Base-by-base conservation (phyloP, 2,329 filamentous ascomycete genomes). In the Cladosporium sp. region DNA sequence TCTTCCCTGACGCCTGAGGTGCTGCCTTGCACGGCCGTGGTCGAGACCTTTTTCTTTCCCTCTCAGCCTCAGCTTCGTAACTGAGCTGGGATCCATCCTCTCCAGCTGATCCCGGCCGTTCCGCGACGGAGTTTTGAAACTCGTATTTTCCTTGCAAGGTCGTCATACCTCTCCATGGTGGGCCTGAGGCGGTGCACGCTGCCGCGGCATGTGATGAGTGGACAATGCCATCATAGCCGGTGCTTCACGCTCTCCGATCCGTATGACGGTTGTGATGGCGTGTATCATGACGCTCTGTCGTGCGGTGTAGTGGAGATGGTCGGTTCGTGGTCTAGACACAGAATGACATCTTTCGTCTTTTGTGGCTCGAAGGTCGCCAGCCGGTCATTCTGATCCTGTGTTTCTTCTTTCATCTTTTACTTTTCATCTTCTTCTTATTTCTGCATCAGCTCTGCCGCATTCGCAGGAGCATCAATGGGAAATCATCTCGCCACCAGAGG, bases 401-500 rank as follows among this genome's bases (percentile, higher is more conserved):
- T n/a, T 47, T 21, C 41, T 47, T n/a, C 15, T n/a, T 44, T 38
- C 12, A 4, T 41, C 36, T 18, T 41, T 18, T 41, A 15, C 5
- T 44, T 6, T 8, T 44, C 5, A 2, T 47, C 41, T 47, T 47
- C 41, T 11, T 21, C 41, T 47, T 47, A 5, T 8, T 41, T 41
- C 8, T 2, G 12, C 8, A 44, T 44, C 41, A 47, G 41, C 41
- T 47, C n/a, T 47, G n/a, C n/a, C n/a, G 41, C 41, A 24, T 47
- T 47, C 10, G 41, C 41, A 47, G 8, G 41, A 47, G n/a, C n/a
- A 47, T 47, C 41, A 24, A 21, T 36, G 12, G 12, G 14, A 8
- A 36, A 14, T 55, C 52, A 55, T 36, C 18, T 57, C 51, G 30
- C 38, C 44, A 65, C 41, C 38, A 73, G 57, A 7, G 69, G 69